Evolutionary conservation across 306 rosid genomes (phyloP).

Genomic region (Geum urbanum): DNA sequence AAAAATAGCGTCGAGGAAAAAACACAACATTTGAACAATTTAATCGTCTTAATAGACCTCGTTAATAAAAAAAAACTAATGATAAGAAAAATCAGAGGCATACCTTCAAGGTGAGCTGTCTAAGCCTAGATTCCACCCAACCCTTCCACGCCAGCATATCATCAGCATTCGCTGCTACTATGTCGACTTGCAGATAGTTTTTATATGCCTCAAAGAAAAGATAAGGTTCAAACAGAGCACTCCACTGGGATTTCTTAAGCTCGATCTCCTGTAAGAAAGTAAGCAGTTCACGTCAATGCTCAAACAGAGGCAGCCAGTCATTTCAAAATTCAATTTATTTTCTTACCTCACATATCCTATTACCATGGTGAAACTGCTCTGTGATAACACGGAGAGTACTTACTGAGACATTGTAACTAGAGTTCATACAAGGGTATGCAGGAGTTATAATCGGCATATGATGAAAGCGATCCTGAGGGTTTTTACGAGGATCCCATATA

Average conservation of each 20-base stretch:
- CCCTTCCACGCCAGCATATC: slow-evolving; percentile 90
- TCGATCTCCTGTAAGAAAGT: slow-evolving; percentile 72
- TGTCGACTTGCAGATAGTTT: slow-evolving; percentile 93
- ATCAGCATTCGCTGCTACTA: slow-evolving; percentile 69
- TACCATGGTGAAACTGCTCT: slow-evolving; percentile 80
- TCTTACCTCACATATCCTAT: slow-evolving; percentile 78
- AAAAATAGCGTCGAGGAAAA: slow-evolving; percentile 16
- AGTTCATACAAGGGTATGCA: slow-evolving; percentile 99
- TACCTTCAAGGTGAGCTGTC: slow-evolving; percentile 88
- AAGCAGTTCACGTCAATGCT: slow-evolving; percentile 7
- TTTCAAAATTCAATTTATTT: not conserved
- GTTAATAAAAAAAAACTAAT: slow-evolving; percentile 9
- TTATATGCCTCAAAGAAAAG: slow-evolving; percentile 81
- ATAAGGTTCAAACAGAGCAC: slow-evolving; percentile 78
- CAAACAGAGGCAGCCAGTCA: not conserved
- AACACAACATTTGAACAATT: not conserved
- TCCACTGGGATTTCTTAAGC: slow-evolving; percentile 78
- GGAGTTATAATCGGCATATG: slow-evolving; percentile 98
- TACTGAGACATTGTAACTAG: slow-evolving; percentile 92
- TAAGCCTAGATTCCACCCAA: slow-evolving; percentile 94
- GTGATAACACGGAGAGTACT: slow-evolving; percentile 97
- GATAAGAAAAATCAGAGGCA: slow-evolving; percentile 9
- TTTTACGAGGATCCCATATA: slow-evolving; percentile 92
- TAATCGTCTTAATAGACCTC: slow-evolving; percentile 4
- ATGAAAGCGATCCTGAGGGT: slow-evolving; percentile 79